Percentiles rank a stretch among this genome's conserved stretches.
These are phyloP conservation scores for Arachis stenosperma DNA, from an alignment of 306 rosid species.

Conservation along the genomic window DNA sequence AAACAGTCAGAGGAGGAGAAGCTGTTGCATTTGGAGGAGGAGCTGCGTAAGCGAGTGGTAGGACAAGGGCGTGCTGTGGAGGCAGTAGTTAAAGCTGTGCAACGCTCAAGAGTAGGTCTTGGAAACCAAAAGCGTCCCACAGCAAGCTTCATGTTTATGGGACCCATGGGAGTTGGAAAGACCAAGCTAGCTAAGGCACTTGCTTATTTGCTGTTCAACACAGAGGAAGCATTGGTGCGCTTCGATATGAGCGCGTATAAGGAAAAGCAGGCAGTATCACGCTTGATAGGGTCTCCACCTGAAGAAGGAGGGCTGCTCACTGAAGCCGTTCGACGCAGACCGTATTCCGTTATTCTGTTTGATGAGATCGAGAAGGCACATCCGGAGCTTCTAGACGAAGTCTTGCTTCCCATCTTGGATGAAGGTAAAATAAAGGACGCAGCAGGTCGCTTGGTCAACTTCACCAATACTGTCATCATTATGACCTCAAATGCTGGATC, in stretches of 20 bases:
- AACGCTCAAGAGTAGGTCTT: slow-evolving; percentile 77
- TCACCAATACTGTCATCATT: slow-evolving; percentile 71
- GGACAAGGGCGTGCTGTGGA: slow-evolving; percentile 81
- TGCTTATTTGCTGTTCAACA: slow-evolving; percentile 71
- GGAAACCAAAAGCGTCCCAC: slow-evolving; percentile 75
- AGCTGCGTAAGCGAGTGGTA: slow-evolving; percentile 73
- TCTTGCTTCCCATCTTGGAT: slow-evolving; percentile 72
- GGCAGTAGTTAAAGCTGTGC: slow-evolving; percentile 75
- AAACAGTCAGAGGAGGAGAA: slow-evolving; percentile 74
- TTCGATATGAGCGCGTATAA: slow-evolving; percentile 85
- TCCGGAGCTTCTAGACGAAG: slow-evolving; percentile 58
- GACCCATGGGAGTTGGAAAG: slow-evolving; percentile 84
- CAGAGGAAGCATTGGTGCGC: slow-evolving; percentile 80
- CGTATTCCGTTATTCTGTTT: slow-evolving; percentile 68
- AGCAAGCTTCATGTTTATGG: slow-evolving; percentile 88
- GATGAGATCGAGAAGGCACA: slow-evolving; percentile 88
- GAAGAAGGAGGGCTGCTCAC: slow-evolving; percentile 82
- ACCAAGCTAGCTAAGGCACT: slow-evolving; percentile 82
- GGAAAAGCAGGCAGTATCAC: slow-evolving; percentile 76
- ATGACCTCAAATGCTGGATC: slow-evolving; percentile 86
- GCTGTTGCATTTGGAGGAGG: slow-evolving; percentile 67
- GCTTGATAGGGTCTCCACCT: slow-evolving; percentile 82
- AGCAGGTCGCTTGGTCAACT: slow-evolving; percentile 72
- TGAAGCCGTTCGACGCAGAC: slow-evolving; percentile 71
- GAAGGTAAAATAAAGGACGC: slow-evolving; percentile 77